These are phyloP conservation scores for Inonotus hispidus DNA, from an alignment of 1,284 basidiomycete genomes.

Conservation along the genomic window DNA sequence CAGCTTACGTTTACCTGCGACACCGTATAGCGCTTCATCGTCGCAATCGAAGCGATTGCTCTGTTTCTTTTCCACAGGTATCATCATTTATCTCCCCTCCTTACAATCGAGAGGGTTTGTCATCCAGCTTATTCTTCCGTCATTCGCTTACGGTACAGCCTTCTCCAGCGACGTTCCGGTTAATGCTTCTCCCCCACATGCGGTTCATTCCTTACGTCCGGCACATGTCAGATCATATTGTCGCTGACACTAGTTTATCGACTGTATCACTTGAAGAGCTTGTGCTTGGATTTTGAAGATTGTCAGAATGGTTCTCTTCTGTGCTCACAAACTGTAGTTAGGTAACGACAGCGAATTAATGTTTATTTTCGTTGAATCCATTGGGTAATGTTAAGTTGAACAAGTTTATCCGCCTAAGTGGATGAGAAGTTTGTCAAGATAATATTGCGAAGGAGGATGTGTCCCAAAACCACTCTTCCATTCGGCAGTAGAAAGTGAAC, in stretches of 20 bases:
- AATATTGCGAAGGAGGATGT: not conserved
- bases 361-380: not conserved
- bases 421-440: not conserved
- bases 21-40: conserved; percentile 2
- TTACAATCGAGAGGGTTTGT: not conserved
- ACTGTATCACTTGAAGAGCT: not conserved
- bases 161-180: not conserved
- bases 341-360: not conserved
- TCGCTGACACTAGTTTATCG: conserved; percentile 4
- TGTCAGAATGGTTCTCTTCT: not conserved
- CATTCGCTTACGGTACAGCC: conserved; percentile 7
- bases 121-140: not conserved
- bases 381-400: not conserved
- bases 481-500: not conserved
- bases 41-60: not conserved
- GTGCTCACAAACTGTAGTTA: conserved; percentile 2
- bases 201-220: not conserved
- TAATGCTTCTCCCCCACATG: not conserved
- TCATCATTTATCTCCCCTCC: not conserved
- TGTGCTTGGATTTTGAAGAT: not conserved
- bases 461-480: not conserved
- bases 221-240: not conserved
- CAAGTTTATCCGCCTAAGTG: not conserved
- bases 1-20: not conserved
- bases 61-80: conserved; percentile 5